These are phyloP conservation scores for Apophysomyces variabilis DNA, from an alignment of 371 early-diverging fungal genomes.

Conservation along the genomic window DNA sequence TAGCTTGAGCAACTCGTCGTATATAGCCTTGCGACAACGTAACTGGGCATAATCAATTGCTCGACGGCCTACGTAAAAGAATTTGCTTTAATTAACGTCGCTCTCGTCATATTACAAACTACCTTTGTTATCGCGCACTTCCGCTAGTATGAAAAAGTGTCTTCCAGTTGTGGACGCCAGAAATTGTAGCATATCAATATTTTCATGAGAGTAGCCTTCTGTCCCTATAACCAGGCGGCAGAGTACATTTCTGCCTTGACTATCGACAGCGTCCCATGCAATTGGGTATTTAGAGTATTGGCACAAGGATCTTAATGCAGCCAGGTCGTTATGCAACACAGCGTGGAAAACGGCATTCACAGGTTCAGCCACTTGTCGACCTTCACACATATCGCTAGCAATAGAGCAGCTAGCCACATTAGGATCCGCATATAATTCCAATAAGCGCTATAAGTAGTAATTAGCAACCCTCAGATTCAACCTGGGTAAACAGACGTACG, in stretches of 20 bases:
- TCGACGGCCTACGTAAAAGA: slow-evolving; percentile 21
- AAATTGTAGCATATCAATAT: slow-evolving; percentile 36
- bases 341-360: slow-evolving; percentile 53
- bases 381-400: background rate
- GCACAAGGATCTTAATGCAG: slow-evolving; percentile 21
- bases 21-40: slow-evolving; percentile 21
- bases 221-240: slow-evolving; percentile 34
- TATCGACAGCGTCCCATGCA: slow-evolving; percentile 42
- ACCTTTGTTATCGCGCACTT: slow-evolving; percentile 30
- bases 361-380: slow-evolving; percentile 15
- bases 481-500: slow-evolving; percentile 21
- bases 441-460: slow-evolving; percentile 29
- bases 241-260: slow-evolving; percentile 38
- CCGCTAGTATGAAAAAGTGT: slow-evolving; percentile 13
- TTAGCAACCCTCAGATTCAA: background rate
- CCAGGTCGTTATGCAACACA: slow-evolving; percentile 35
- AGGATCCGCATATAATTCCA: slow-evolving; percentile 45
- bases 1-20: slow-evolving; percentile 15
- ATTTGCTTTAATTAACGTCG: background rate
- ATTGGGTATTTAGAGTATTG: slow-evolving; percentile 19
- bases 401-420: slow-evolving; percentile 40
- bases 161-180: slow-evolving; percentile 8
- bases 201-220: slow-evolving; percentile 40
- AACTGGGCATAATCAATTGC: slow-evolving; percentile 30
- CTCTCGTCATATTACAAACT: background rate